phyloP scores from a whole-genome alignment of 2,329 filamentous ascomycete genomes.

The Pseudogymnoascus sp. region DNA sequence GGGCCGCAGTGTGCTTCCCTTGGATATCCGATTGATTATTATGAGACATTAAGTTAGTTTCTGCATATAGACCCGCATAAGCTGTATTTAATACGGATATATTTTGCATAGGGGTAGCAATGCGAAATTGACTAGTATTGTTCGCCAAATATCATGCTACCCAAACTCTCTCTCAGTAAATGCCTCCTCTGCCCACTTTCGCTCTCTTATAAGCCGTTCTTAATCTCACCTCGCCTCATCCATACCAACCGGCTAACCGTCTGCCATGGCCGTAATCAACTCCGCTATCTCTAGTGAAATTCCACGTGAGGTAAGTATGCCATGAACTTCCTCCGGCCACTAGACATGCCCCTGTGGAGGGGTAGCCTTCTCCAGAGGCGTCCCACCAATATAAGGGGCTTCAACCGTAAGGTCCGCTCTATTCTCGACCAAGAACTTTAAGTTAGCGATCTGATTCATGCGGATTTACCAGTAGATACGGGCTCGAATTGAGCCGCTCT shows the following conservation, averaged over 20 bases:
- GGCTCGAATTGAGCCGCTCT: neutral
- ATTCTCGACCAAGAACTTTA: neutral
- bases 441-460: neutral
- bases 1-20: conserved; percentile 18
- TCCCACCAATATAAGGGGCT: neutral
- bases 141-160: too few species aligned
- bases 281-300: neutral
- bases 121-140: too few species aligned
- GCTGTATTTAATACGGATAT: neutral
- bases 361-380: conserved; percentile 17
- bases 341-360: conserved; percentile 35
- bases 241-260: neutral
- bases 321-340: neutral
- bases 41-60: conserved; percentile 4
- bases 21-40: conserved; percentile 18
- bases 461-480: neutral
- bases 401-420: neutral
- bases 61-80: neutral
- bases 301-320: too few species aligned
- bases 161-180: too few species aligned
- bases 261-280: neutral
- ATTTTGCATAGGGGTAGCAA: neutral
- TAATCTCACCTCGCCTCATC: neutral
- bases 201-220: neutral
- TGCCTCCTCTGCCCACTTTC: too few species aligned